Evolutionary conservation across 306 rosid species (phyloP).

Genomic region (Inga laurina): DNA sequence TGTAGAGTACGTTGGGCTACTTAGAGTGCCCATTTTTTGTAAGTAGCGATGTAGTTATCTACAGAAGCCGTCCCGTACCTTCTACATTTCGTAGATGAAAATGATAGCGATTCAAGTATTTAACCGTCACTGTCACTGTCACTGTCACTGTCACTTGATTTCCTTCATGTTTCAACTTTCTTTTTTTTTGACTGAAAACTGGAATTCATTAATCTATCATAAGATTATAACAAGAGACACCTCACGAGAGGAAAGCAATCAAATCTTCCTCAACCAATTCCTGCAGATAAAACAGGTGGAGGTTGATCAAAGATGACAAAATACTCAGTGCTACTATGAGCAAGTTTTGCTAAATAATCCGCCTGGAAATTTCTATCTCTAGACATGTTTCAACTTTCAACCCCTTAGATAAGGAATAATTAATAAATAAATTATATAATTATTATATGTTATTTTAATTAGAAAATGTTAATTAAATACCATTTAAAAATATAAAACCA

Average conservation of each 20-base stretch:
- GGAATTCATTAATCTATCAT: too few species aligned
- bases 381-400: not conserved
- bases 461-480: too few species aligned
- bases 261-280: too few species aligned
- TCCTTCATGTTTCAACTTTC: not conserved
- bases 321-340: too few species aligned
- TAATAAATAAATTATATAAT: not conserved
- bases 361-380: too few species aligned
- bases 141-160: not conserved
- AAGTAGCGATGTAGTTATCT: not conserved
- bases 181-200: too few species aligned
- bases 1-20: not conserved
- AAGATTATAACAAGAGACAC: too few species aligned
- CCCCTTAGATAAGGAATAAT: not conserved
- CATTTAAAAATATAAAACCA: too few species aligned
- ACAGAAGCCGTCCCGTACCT: not conserved
- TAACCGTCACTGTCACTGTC: not conserved
- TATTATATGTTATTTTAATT: not conserved
- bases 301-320: too few species aligned
- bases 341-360: too few species aligned
- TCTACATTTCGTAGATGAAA: not conserved
- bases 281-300: too few species aligned
- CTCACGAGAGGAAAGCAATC: too few species aligned
- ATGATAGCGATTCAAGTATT: not conserved
- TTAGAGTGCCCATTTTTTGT: not conserved